Conservation (phyloP, 306 rosid species). For the Ceratonia siliqua region DNA sequence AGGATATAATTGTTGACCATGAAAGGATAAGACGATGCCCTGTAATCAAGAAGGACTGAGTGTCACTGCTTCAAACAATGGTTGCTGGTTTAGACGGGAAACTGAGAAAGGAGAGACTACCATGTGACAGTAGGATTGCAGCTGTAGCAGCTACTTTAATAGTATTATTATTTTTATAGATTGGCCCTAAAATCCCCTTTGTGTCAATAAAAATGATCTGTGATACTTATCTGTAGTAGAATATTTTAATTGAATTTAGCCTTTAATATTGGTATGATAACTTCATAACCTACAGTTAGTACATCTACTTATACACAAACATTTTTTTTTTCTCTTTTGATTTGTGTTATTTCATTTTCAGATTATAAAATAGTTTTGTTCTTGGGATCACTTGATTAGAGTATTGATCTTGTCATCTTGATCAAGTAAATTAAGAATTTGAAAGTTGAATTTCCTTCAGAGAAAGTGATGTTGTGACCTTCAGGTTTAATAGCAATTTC, state of each 20-base stretch:
- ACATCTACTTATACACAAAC: background rate
- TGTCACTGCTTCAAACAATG: background rate
- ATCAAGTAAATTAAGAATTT: conserved; percentile 3
- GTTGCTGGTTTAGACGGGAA: background rate
- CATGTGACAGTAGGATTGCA: background rate
- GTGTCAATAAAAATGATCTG: background rate
- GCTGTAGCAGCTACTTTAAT: background rate
- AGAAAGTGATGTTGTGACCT: conserved; percentile 1
- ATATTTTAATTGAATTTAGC: background rate
- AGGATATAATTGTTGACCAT: background rate
- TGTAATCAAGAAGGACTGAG: background rate
- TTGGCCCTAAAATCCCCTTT: background rate
- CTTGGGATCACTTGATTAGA: background rate
- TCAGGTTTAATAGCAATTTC: conserved; percentile 15
- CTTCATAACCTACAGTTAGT: background rate
- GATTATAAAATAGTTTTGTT: background rate
- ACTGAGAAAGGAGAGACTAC: background rate
- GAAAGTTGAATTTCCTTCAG: background rate
- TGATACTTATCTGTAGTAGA: background rate
- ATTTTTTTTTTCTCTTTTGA: background rate
- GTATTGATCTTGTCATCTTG: background rate
- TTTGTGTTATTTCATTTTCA: background rate
- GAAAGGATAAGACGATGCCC: background rate
- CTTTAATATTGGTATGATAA: background rate
- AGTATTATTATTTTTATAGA: background rate